phyloP scores from a whole-genome alignment of 805 yeast genomes.

The Debaryomyces maramus region DNA sequence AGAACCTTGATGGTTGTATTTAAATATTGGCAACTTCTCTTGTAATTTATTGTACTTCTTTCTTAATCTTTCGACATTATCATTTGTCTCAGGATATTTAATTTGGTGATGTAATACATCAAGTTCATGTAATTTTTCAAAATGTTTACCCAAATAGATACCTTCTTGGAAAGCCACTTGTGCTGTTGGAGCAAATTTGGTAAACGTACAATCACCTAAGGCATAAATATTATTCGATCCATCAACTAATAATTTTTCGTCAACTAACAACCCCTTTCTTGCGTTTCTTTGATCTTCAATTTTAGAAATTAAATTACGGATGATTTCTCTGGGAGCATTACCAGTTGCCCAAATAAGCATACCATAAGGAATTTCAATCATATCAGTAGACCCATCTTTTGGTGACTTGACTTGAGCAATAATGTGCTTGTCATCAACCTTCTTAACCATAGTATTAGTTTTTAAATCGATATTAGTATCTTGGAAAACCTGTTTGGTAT shows the following conservation, averaged over 20 bases:
- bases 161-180: conserved; percentile 98
- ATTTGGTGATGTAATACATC: conserved; percentile 55
- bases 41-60: conserved; percentile 47
- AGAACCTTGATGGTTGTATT: conserved; percentile 87
- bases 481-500: conserved; percentile 77
- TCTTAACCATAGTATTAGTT: conserved; percentile 86
- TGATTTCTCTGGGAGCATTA: conserved; percentile 81
- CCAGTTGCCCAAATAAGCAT: conserved; percentile 97
- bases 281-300: conserved; percentile 80
- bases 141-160: conserved; percentile 69
- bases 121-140: conserved; percentile 62
- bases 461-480: conserved; percentile 67
- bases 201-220: conserved; percentile 91
- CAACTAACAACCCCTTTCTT: conserved; percentile 85
- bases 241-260: conserved; percentile 77
- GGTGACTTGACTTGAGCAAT: conserved; percentile 66
- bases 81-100: conserved; percentile 38
- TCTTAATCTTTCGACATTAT: conserved; percentile 43
- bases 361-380: conserved; percentile 79
- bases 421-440: conserved; percentile 71
- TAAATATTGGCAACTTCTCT: conserved; percentile 58
- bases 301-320: conserved; percentile 62
- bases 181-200: conserved; percentile 92
- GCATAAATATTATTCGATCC: conserved; percentile 86
- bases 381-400: conserved; percentile 60